phyloP scores from a whole-genome alignment of 2,329 filamentous ascomycete species.

The Stemphylium vesicarium region DNA sequence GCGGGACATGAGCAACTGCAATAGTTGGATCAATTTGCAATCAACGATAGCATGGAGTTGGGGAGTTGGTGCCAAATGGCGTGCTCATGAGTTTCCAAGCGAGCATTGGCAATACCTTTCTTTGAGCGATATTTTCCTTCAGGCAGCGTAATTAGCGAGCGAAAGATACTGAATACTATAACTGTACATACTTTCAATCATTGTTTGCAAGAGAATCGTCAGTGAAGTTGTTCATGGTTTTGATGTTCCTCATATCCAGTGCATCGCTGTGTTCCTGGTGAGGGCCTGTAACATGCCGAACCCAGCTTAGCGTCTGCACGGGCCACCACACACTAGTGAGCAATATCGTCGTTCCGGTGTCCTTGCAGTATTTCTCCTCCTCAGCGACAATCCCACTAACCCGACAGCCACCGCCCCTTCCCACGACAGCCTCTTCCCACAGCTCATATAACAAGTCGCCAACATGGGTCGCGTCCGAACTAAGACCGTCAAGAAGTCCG shows the following conservation, averaged over 20 bases:
- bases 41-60: constrained; percentile 1
- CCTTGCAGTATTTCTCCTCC: constrained; percentile 4
- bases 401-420: constrained; percentile 36
- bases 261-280: not conserved
- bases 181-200: not conserved
- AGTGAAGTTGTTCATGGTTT: not conserved
- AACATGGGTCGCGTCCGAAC: constrained; percentile 65
- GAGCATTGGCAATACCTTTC: constrained; percentile 15
- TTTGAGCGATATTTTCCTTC: constrained; percentile 1
- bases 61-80: not conserved
- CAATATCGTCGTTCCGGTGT: constrained; percentile 16
- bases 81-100: not conserved
- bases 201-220: too few relatives aligned
- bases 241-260: not conserved
- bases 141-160: constrained; percentile 22
- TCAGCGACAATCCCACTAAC: constrained; percentile 40
- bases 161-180: constrained; percentile 11
- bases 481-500: constrained; percentile 80
- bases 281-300: not conserved
- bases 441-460: constrained; percentile 37
- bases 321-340: constrained; percentile 26
- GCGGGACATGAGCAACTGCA: not conserved
- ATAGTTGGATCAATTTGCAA: not conserved
- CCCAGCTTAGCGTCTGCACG: constrained; percentile 3
- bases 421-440: constrained; percentile 28